Conservation (phyloP, 2,329 filamentous ascomycete genomes). For the Diaporthe destruens region DNA sequence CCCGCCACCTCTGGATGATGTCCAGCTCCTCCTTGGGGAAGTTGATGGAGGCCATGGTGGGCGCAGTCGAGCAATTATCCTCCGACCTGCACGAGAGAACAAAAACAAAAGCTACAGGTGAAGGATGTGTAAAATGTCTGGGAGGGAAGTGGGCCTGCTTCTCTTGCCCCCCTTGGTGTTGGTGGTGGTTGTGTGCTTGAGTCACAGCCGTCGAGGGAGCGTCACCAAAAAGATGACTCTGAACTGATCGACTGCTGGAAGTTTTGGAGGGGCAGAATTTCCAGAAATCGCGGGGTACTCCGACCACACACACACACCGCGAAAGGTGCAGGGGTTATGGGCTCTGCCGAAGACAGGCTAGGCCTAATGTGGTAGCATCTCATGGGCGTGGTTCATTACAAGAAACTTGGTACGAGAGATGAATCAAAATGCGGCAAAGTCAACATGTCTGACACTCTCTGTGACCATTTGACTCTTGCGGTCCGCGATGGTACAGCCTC, state of each 20-base stretch:
- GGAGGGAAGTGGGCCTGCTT: slow-evolving; percentile 5
- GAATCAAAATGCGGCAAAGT: not conserved
- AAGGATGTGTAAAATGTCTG: not conserved
- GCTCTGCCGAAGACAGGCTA: not conserved
- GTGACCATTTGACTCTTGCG: not conserved
- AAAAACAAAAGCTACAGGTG: not conserved
- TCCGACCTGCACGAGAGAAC: not conserved
- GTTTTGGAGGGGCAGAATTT: slow-evolving; percentile 41
- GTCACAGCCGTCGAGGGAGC: slow-evolving; percentile 31
- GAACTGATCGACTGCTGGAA: slow-evolving; percentile 35
- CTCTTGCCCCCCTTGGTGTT: slow-evolving; percentile 8
- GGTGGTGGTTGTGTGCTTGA: slow-evolving; percentile 34
- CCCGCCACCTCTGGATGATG: slow-evolving; percentile 87
- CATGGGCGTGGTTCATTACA: not conserved
- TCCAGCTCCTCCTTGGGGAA: slow-evolving; percentile 93
- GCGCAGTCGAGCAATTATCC: slow-evolving; percentile 38
- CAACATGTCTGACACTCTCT: too few relatives aligned
- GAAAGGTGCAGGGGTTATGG: not conserved
- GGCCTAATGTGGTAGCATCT: slow-evolving; percentile 11
- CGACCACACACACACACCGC: slow-evolving; percentile 1
- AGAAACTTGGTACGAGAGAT: not conserved
- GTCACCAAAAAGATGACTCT: slow-evolving; percentile 36
- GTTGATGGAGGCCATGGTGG: slow-evolving; percentile 80
- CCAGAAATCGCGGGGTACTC: slow-evolving; percentile 40
- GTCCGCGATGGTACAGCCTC: not conserved